A percentile compares a stretch with the other conserved stretches of the same genome.
Conservation (phyloP, 2,329 filamentous ascomycete genomes). For the Colletotrichum australisinense region DNA sequence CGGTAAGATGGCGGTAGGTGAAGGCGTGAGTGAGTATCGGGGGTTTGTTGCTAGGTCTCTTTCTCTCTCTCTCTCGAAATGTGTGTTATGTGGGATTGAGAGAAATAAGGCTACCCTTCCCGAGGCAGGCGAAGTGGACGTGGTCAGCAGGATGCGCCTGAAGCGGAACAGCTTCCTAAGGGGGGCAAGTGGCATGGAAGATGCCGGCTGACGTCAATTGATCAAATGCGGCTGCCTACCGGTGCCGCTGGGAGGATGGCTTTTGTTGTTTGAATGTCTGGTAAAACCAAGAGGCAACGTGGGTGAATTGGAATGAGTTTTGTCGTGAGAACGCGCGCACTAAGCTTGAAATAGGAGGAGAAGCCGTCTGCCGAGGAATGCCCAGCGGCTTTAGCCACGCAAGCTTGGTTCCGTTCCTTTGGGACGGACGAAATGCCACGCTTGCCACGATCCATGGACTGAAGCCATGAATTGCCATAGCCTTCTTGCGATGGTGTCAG, state of each 20-base stretch:
- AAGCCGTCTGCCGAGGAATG: neutral
- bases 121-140: neutral
- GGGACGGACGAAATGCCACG: neutral
- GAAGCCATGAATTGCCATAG: neutral
- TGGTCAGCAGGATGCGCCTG: neutral
- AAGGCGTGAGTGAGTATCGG: neutral
- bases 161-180: constrained; percentile 16
- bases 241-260: neutral
- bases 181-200: constrained; percentile 7
- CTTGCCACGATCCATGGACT: neutral
- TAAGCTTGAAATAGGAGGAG: constrained; percentile 5
- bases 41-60: neutral
- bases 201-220: constrained; percentile 25
- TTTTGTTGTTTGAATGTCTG: neutral
- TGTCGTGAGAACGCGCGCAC: neutral
- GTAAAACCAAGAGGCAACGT: neutral
- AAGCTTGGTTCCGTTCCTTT: constrained; percentile 5
- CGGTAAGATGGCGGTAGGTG: neutral
- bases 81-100: neutral
- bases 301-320: neutral
- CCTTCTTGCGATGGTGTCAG: neutral
- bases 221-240: neutral
- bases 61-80: neutral
- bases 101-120: neutral
- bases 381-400: constrained; percentile 12